Base-by-base conservation (phyloP, 176 grass and related monocot genomes). In the Bonia amplexicaulis region DNA sequence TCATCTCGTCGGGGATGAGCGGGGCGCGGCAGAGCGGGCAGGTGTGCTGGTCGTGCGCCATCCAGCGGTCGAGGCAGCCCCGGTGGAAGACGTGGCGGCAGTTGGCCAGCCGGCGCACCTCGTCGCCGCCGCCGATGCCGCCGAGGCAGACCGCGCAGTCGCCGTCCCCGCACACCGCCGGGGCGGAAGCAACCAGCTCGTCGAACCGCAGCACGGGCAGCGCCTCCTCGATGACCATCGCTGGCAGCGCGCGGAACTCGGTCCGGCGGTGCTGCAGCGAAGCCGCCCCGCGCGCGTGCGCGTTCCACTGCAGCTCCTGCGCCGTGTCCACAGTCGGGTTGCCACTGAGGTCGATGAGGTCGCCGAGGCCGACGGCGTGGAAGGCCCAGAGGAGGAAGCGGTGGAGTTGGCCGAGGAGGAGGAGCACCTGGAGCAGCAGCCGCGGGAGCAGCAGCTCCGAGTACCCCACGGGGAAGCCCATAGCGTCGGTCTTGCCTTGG, bases 41-140 rank as follows among this genome's bases (percentile, higher is more conserved):
- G n/a, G 93, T 92, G 79, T 84, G 79, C 85, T 87, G 93, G 33
- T 72, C 77, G 78, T 93, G 87, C 44, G 90, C 87, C 72, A 95
- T 89, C 95, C 95, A 95, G 70, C 92, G 83, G 82, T 98, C 95
- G 47, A 98, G 87, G 89, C 95, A 95, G 11, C 87, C 93, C 0
- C 89, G 90, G 91, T 98, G 95, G 85, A 95, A 98, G 69, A 93
- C 91, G 78, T 98, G 95, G 70, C 92, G 74, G 95, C 95, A 95
- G 79, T 89, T 93, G 66, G 66, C 6, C 20, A 94, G 89, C 33
- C 58, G 89, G 39, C 91, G 89, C 74, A 98, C 95, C 91, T 95
- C 95, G 87, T 95, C 93, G 4, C 9, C 71, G 27, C 61, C 93
- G 66, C 9, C 89, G 89, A 98, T 76, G 83, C 85, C 91, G 88